Percentiles rank a stretch among this genome's conserved stretches.
phyloP scores from a whole-genome alignment of 1,284 basidiomycete genomes.

The Fomitopsis pinicola region DNA sequence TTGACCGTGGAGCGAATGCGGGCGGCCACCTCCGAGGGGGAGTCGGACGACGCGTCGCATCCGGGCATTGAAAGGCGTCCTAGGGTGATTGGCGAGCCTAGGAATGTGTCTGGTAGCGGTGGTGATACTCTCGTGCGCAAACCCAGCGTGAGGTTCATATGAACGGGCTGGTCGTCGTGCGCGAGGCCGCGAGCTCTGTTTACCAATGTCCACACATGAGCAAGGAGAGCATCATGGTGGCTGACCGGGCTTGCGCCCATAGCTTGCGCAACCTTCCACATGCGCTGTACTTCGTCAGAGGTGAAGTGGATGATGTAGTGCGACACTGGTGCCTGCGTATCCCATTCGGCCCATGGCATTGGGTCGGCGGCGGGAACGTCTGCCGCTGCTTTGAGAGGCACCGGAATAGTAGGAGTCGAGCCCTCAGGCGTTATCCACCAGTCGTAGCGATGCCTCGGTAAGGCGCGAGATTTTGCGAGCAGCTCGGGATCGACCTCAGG shows the following conservation, averaged over 20 bases:
- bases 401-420: conserved; percentile 21
- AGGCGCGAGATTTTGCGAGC: conserved; percentile 19
- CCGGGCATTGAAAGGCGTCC: conserved; percentile 18
- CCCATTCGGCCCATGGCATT: conserved; percentile 37
- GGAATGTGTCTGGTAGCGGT: conserved; percentile 19
- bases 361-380: conserved; percentile 23
- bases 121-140: conserved; percentile 30
- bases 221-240: conserved; percentile 39
- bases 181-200: conserved; percentile 29
- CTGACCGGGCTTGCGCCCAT: conserved; percentile 20
- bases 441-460: conserved; percentile 36
- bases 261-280: conserved; percentile 25
- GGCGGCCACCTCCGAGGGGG: conserved; percentile 19
- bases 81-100: conserved; percentile 35
- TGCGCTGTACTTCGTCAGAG: conserved; percentile 28
- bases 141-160: conserved; percentile 30
- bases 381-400: conserved; percentile 13
- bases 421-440: conserved; percentile 30
- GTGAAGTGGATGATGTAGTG: conserved; percentile 34
- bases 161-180: conserved; percentile 16
- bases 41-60: conserved; percentile 4
- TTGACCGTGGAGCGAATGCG: conserved; percentile 28
- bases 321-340: conserved; percentile 25
- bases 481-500: conserved; percentile 20
- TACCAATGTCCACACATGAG: conserved; percentile 37